These are phyloP conservation scores for Arthroderma sp. DNA, from an alignment of 2,329 filamentous ascomycete genomes.

Conservation along the genomic window DNA sequence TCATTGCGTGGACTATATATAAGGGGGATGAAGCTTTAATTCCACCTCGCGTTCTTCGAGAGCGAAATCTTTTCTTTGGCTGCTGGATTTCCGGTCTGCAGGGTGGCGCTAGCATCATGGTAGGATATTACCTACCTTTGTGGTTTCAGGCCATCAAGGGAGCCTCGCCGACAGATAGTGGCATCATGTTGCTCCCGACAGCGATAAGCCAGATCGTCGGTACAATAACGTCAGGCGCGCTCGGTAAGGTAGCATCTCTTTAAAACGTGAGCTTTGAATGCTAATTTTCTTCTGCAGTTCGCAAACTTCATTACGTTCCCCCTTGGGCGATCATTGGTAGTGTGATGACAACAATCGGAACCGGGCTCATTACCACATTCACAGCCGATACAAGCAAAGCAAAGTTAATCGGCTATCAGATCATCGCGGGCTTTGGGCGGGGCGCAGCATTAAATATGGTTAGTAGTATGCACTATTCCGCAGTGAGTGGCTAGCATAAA, in stretches of 20 bases:
- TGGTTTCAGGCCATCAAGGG: conserved; percentile 33
- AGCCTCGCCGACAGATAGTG: conserved; percentile 5
- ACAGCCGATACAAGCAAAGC: not conserved
- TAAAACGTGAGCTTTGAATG: not conserved
- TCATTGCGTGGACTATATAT: conserved; percentile 26
- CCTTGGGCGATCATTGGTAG: conserved; percentile 4
- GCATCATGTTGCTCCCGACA: not conserved
- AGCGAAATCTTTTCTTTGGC: conserved; percentile 22
- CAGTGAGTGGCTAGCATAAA: too few species aligned
- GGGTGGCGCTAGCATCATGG: not conserved
- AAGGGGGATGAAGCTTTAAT: conserved; percentile 30
- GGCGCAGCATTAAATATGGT: too few species aligned
- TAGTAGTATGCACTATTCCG: too few species aligned
- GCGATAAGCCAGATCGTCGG: conserved; percentile 5
- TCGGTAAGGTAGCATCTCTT: not conserved
- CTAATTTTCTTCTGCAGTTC: not conserved
- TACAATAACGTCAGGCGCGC: not conserved
- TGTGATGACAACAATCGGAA: not conserved
- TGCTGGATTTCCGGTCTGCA: not conserved
- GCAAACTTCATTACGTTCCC: conserved; percentile 4
- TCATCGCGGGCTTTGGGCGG: too few species aligned
- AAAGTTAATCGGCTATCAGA: too few species aligned
- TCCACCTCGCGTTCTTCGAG: conserved; percentile 24
- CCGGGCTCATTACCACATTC: conserved; percentile 4
- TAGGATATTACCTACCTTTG: conserved; percentile 25